phyloP scores from a whole-genome alignment of 495 filamentous ascomycete genomes.

The Penicillium crystallinum region DNA sequence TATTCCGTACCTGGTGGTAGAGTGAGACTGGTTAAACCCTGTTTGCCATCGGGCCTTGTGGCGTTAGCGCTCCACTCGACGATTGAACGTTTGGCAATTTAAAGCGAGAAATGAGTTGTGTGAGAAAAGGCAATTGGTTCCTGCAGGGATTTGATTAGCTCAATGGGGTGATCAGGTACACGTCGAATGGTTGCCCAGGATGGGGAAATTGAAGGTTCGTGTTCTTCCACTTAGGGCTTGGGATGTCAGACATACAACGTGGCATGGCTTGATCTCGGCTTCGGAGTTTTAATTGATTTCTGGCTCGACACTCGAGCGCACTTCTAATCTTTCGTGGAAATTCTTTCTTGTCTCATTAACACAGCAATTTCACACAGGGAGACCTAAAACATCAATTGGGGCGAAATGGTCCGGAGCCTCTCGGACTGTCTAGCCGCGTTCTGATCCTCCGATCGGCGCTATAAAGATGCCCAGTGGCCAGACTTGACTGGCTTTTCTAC shows the following conservation, averaged over 20 bases:
- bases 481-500: background rate
- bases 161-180: background rate
- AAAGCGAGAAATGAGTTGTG: conserved; percentile 1
- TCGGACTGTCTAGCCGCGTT: background rate
- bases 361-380: background rate
- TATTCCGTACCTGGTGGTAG: background rate
- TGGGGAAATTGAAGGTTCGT: background rate
- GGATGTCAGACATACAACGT: background rate
- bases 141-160: background rate
- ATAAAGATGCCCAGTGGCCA: background rate
- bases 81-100: conserved; percentile 1
- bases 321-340: no score
- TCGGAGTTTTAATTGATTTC: background rate
- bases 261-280: background rate
- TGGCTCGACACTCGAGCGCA: background rate
- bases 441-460: background rate
- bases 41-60: background rate
- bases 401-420: background rate
- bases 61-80: conserved; percentile 2
- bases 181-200: background rate
- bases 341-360: no score
- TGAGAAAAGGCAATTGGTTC: background rate
- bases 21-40: background rate
- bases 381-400: no score
- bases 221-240: conserved; percentile 6